Percentiles rank a stretch among this genome's conserved stretches.
Evolutionary conservation across 768 basidiomycete genomes (phyloP).

Genomic region (Floccularia luteovirens): DNA sequence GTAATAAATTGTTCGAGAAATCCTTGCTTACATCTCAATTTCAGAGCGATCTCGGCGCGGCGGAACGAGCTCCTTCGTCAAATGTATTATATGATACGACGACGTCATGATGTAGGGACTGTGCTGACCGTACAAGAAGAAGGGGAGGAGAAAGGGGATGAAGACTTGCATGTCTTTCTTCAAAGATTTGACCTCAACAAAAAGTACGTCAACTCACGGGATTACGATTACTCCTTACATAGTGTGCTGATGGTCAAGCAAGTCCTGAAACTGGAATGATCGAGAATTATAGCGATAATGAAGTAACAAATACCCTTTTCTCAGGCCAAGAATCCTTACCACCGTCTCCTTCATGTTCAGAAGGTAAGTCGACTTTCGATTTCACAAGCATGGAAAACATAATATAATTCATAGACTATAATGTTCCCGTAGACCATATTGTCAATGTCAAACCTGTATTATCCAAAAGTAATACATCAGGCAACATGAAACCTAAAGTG

Average conservation of each 20-base stretch:
- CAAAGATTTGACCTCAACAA: slow-evolving; percentile 43
- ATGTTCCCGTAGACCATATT: too few relatives aligned
- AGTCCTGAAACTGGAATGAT: slow-evolving; percentile 37
- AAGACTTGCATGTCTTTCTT: slow-evolving; percentile 43
- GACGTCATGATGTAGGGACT: slow-evolving; percentile 37
- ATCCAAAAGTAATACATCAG: too few relatives aligned
- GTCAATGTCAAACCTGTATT: too few relatives aligned
- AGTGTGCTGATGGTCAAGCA: slow-evolving; percentile 7
- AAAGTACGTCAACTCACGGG: slow-evolving; percentile 13
- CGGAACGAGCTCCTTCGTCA: slow-evolving; percentile 67
- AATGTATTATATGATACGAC: slow-evolving; percentile 61
- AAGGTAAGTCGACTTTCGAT: neutral
- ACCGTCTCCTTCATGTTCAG: neutral
- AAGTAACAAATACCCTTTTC: neutral
- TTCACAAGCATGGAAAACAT: too few relatives aligned
- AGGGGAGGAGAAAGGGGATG: slow-evolving; percentile 34
- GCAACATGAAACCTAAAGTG: slow-evolving; percentile 5
- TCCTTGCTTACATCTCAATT: slow-evolving; percentile 5
- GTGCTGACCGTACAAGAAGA: slow-evolving; percentile 29
- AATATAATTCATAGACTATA: too few relatives aligned
- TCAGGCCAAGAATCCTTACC: neutral
- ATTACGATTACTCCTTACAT: neutral
- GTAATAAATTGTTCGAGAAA: slow-evolving; percentile 1
- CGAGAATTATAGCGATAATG: slow-evolving; percentile 18
- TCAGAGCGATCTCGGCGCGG: slow-evolving; percentile 53